Evolutionary conservation across 2,329 filamentous ascomycete genomes (phyloP), one percentile per base, ranked within the genome.

Genomic region (Elsinoe batatas): DNA sequence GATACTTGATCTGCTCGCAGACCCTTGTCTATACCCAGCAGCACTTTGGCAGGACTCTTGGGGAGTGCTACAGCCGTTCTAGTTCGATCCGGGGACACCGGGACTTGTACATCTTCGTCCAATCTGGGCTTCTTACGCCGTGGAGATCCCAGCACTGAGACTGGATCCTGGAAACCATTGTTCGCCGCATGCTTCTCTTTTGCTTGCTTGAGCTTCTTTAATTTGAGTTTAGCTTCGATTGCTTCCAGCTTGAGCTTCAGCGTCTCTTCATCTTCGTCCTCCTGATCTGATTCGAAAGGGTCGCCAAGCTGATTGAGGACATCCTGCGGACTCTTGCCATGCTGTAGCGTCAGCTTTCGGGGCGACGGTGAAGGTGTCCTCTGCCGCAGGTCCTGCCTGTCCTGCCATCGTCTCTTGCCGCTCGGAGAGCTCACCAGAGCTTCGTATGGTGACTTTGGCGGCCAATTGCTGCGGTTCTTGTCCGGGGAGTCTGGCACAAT

Each of bases 11-110:
- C 81, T 1, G 85, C 90, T 63, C 78, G 85, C 35, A 91, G 73
- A 1, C 89, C 90, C 67, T 95, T 94, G 70, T 95, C 91, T 59
- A 97, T 94, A 4, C 93, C 91, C 13, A 97, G 70, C 15, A 89
- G 71, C 12, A 93, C 80, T 58, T 91, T 79, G 54, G 85, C 85
- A 1, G 93, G 91, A 1, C 91, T 96, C 22, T 78, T 81, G 35
- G 82, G 83, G 13, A 73, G 65, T 1, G 75, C 66, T 1, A 70
- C 66, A 12, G 74, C 69, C 40, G 68, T 76, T 71, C 63, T 63
- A 32, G 67, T 75, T 62, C 73, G 81, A 69, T 72, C 78, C 1
- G 82, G 84, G 3, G 91, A 86, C 0, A 90, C 81, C 1, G 89
- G 89, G 12, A 97, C 86, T 68, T 95, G 82, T 1, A 95, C 72